phyloP scores from a whole-genome alignment of 139 green algal species.

The Trebouxia sp. region DNA sequence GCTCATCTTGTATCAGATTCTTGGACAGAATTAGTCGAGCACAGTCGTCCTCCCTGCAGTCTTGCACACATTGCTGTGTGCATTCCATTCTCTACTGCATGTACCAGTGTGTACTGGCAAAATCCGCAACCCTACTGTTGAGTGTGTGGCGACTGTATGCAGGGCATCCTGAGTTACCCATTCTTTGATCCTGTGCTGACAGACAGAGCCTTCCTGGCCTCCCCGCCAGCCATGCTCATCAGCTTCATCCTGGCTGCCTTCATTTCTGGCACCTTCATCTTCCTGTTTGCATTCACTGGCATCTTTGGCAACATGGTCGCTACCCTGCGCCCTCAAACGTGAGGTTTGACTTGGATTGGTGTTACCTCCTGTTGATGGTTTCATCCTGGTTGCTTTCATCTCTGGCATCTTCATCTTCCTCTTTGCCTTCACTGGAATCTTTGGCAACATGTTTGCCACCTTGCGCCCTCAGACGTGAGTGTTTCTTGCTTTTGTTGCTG shows the following conservation, averaged over 20 bases:
- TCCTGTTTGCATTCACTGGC: conserved; percentile 38
- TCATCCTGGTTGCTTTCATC: conserved; percentile 26
- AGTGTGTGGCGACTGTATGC: background rate
- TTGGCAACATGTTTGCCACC: conserved; percentile 29
- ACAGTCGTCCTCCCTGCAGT: too few relatives aligned
- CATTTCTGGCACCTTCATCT: conserved; percentile 31
- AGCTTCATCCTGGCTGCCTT: conserved; percentile 31
- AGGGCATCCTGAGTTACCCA: conserved; percentile 31
- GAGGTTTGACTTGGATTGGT: too few relatives aligned
- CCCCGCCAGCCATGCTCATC: conserved; percentile 32
- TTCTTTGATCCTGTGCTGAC: conserved; percentile 43
- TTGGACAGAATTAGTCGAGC: too few relatives aligned
- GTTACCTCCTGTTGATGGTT: too few relatives aligned
- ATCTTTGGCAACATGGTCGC: conserved; percentile 38
- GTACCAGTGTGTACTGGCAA: too few relatives aligned
- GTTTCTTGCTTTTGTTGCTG: too few relatives aligned
- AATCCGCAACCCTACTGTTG: background rate
- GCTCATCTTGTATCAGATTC: too few relatives aligned
- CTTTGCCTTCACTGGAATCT: conserved; percentile 39
- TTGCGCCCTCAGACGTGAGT: background rate
- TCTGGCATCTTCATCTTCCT: conserved; percentile 36
- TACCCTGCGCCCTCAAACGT: background rate
- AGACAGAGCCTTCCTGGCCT: conserved; percentile 37
- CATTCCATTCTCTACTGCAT: too few relatives aligned
- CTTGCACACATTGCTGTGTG: background rate